Base-by-base conservation (phyloP, 768 basidiomycete species). In the Termitomyces sp. region DNA sequence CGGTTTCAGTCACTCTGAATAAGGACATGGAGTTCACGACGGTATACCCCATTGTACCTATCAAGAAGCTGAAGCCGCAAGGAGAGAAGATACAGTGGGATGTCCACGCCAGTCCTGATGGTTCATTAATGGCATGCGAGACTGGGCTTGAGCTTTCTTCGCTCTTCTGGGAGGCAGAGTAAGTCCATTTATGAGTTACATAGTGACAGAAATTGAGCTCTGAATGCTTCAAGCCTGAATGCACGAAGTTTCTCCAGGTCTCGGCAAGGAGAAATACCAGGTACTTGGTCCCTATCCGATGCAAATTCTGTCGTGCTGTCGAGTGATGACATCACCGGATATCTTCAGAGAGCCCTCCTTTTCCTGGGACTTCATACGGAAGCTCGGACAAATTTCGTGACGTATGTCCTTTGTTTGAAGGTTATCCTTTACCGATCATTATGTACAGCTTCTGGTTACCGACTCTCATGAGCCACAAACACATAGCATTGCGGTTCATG, bases 361-460 rank as follows among this genome's bases (percentile, higher is more conserved):
- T 61, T 64, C 8, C 69, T 81, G 1, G 67, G 72, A 0, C 72
- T 80, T 7, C 71, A 80, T 56, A 73, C 68, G 1, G 73, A 77
- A 54, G 79, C 77, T 1, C 68, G 76, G 46, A 76, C 73, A 26
- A 75, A 75, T 6, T 81, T 81, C 65, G 75, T 81, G 60, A 79
- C 77, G 73, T 77, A 58, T 24, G 72, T 63, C 1, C 36, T 33
- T 22, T 20, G 13, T 16, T 26, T 41, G 18, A 22, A 34, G 28
- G n/a, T 5, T 13, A 33, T 45, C n/a, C 51, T 39, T 52, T 29
- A 46, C n/a, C 48, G 9, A 57, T 50, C 7, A 42, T 16, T 10
- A 22, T 42, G 55, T 10, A 45, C 56, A 73, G 72, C 28, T 80
- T 74, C 61, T 81, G 79, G 80, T 72, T 79, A 16, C 78, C 78